Percentiles rank a stretch among this genome's conserved stretches.
Conservation (phyloP, 2,329 filamentous ascomycete species). For the Periconia digitata region DNA sequence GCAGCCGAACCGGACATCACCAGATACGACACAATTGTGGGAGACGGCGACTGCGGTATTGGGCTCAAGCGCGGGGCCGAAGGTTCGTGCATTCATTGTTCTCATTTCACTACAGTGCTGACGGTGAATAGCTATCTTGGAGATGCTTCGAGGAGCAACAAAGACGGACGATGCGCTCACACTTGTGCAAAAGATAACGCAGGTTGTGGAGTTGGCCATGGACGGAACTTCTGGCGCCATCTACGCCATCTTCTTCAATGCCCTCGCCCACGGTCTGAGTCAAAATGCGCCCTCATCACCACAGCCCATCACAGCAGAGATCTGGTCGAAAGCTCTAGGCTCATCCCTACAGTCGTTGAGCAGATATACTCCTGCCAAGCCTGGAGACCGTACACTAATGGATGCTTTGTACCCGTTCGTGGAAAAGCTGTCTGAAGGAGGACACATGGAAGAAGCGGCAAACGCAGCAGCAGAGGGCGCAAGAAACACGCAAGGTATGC, state of each 20-base stretch:
- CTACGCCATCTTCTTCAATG: slow-evolving; percentile 88
- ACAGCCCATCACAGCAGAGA: slow-evolving; percentile 49
- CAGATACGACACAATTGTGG: slow-evolving; percentile 75
- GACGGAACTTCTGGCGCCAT: slow-evolving; percentile 76
- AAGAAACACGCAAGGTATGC: slow-evolving; percentile 87
- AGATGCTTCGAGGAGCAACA: slow-evolving; percentile 44
- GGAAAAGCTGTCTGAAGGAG: slow-evolving; percentile 65
- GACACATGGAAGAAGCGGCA: slow-evolving; percentile 71
- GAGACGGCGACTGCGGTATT: slow-evolving; percentile 87
- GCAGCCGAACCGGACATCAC: slow-evolving; percentile 67
- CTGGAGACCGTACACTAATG: slow-evolving; percentile 86
- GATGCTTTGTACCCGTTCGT: slow-evolving; percentile 91
- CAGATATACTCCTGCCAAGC: slow-evolving; percentile 85
- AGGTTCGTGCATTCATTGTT: slow-evolving; percentile 47
- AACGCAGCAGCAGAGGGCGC: slow-evolving; percentile 74
- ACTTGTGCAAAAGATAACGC: slow-evolving; percentile 62
- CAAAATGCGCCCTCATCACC: slow-evolving; percentile 53
- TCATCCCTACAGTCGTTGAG: slow-evolving; percentile 65
- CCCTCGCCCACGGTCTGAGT: slow-evolving; percentile 69
- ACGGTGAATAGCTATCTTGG: slow-evolving; percentile 43
- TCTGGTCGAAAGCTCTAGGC: slow-evolving; percentile 70
- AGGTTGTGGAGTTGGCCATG: slow-evolving; percentile 69
- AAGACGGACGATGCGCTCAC: slow-evolving; percentile 60
- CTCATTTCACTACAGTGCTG: slow-evolving; percentile 19
- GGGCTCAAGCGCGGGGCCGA: slow-evolving; percentile 86